Conservation (phyloP, 2,329 filamentous ascomycete genomes). For the Leptographium wingfieldii region DNA sequence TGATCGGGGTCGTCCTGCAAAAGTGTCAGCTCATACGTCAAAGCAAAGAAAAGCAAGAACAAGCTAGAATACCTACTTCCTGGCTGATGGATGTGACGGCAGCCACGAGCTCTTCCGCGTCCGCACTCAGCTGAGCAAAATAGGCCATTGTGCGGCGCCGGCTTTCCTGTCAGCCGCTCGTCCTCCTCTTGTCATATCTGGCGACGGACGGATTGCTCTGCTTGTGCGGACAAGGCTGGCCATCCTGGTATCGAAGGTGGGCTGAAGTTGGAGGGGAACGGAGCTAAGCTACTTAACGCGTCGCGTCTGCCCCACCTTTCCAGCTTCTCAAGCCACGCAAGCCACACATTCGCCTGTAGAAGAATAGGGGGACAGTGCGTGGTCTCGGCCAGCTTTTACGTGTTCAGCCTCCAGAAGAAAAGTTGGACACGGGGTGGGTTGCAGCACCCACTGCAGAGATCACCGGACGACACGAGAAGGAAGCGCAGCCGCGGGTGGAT, state of each 20-base stretch:
- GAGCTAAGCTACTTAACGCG: not conserved
- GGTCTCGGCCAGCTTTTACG: not conserved
- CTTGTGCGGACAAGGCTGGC: too few relatives aligned
- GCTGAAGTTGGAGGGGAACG: too few relatives aligned
- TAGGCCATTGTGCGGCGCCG: slow-evolving; percentile 47
- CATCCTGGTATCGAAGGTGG: too few relatives aligned
- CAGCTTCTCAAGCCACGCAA: not conserved
- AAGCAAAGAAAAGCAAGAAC: not conserved
- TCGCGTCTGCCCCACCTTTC: not conserved
- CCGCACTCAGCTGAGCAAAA: slow-evolving; percentile 47
- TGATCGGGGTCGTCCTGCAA: slow-evolving; percentile 19
- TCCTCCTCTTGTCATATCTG: not conserved
- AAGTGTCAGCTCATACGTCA: not conserved
- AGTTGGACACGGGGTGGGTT: not conserved
- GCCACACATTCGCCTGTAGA: not conserved
- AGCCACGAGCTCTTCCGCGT: slow-evolving; percentile 60
- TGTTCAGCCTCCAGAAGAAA: not conserved
- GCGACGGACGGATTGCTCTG: too few relatives aligned
- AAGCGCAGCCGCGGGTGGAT: not conserved
- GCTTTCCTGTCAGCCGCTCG: too few relatives aligned
- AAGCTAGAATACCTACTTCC: slow-evolving; percentile 26
- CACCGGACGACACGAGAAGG: not conserved
- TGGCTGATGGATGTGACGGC: slow-evolving; percentile 43
- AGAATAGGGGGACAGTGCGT: not conserved
- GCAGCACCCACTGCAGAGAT: not conserved